Percentiles rank a stretch among this genome's conserved stretches.
These are phyloP conservation scores for Malassezia pachydermatis DNA, from an alignment of 1,284 basidiomycete genomes.

Conservation along the genomic window DNA sequence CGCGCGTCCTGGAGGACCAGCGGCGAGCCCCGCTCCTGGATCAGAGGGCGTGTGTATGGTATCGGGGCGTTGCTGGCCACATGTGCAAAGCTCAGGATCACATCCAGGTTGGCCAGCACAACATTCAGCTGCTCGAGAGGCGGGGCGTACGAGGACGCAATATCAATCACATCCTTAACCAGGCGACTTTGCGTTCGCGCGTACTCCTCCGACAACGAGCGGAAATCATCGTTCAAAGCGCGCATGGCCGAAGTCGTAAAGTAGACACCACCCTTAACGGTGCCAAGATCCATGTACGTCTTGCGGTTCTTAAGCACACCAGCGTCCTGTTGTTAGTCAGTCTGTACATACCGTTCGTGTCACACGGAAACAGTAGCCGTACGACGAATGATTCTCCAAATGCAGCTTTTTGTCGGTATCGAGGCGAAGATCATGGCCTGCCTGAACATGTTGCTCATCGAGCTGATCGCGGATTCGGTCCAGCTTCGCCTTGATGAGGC, in stretches of 20 bases:
- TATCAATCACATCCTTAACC: constrained; percentile 84
- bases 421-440: constrained; percentile 66
- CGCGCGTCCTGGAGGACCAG: constrained; percentile 50
- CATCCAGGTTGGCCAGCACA: constrained; percentile 79
- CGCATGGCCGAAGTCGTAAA: constrained; percentile 79
- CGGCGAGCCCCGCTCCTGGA: constrained; percentile 27
- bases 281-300: constrained; percentile 73
- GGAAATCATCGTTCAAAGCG: constrained; percentile 63
- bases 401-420: constrained; percentile 93
- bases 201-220: constrained; percentile 63
- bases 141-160: constrained; percentile 65
- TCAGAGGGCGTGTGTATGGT: constrained; percentile 70
- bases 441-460: constrained; percentile 68
- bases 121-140: constrained; percentile 81
- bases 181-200: constrained; percentile 66
- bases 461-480: constrained; percentile 65
- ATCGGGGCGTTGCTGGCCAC: constrained; percentile 76
- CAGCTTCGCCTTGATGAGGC: constrained; percentile 62
- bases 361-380: constrained; percentile 86
- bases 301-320: constrained; percentile 61
- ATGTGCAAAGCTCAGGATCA: constrained; percentile 77
- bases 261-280: constrained; percentile 75
- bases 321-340: constrained; percentile 56
- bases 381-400: constrained; percentile 78
- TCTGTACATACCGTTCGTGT: constrained; percentile 52